A percentile compares a stretch with the other conserved stretches of the same genome.
Evolutionary conservation across 1,284 basidiomycete genomes (phyloP).

Genomic region (Cystobasidium slooffiae): DNA sequence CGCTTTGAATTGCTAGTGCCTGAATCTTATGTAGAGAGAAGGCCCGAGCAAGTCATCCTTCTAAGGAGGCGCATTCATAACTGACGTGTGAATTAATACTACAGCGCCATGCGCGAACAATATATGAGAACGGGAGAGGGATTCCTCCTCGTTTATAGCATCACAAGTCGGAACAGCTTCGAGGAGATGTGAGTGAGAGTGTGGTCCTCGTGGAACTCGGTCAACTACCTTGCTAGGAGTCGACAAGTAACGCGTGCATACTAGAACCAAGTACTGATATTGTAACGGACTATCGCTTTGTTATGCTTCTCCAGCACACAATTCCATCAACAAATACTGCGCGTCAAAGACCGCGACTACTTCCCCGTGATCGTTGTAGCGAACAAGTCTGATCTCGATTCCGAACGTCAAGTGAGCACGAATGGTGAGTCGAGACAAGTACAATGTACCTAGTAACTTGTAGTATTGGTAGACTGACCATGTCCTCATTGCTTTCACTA

Average conservation of each 20-base stretch:
- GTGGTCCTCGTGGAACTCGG: background rate
- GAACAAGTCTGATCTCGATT: constrained; percentile 99
- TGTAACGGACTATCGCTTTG: background rate
- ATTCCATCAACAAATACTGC: constrained; percentile 96
- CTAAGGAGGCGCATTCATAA: background rate
- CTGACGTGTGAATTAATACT: background rate
- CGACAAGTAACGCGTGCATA: no score
- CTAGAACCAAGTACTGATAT: constrained; percentile 6
- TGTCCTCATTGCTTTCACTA: background rate
- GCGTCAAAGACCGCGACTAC: constrained; percentile 83
- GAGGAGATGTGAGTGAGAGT: constrained; percentile 75
- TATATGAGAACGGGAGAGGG: constrained; percentile 98
- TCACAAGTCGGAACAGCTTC: constrained; percentile 96
- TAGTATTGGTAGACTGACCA: background rate
- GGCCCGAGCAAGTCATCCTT: background rate
- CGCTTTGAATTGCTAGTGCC: no score
- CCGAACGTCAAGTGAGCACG: constrained; percentile 94
- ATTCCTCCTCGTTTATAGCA: constrained; percentile 97
- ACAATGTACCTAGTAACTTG: background rate
- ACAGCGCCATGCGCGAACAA: constrained; percentile 93
- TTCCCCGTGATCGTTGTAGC: constrained; percentile 98
- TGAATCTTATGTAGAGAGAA: background rate
- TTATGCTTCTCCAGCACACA: constrained; percentile 69
- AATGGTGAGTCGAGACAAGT: constrained; percentile 68
- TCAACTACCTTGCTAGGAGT: background rate